Conservation (phyloP, 2,329 filamentous ascomycete species). For the Penicillium oxalicum region DNA sequence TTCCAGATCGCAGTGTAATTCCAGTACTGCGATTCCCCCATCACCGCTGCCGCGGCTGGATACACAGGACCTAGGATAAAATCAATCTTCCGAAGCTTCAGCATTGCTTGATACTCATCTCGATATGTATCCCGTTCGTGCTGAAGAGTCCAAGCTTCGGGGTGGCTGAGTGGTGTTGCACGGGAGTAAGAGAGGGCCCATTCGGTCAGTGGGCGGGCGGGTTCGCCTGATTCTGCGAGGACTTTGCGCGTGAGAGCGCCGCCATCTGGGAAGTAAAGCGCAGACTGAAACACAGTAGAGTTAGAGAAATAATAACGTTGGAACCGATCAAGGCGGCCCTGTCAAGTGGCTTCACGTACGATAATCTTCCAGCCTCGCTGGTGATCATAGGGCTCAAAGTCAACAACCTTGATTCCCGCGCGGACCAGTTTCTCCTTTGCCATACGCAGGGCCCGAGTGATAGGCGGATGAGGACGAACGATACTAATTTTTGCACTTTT, state of each 20-base stretch:
- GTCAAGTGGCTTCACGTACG: constrained; percentile 13
- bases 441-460: constrained; percentile 14
- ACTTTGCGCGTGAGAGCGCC: constrained; percentile 27
- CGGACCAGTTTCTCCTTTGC: constrained; percentile 30
- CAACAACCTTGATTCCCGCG: constrained; percentile 41
- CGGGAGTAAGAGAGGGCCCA: constrained; percentile 31
- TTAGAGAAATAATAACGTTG: too few species aligned
- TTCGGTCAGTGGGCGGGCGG: constrained; percentile 41
- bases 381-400: constrained; percentile 34
- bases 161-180: constrained; percentile 18
- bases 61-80: constrained; percentile 29
- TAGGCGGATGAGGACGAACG: constrained; percentile 58
- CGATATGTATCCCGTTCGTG: constrained; percentile 24
- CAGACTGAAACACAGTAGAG: constrained; percentile 28
- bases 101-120: constrained; percentile 28
- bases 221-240: constrained; percentile 38
- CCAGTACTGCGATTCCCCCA: constrained; percentile 33
- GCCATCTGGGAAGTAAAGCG: constrained; percentile 46
- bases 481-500: constrained; percentile 28
- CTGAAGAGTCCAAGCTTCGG: constrained; percentile 27
- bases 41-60: constrained; percentile 23
- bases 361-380: constrained; percentile 31
- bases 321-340: too few species aligned
- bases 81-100: constrained; percentile 26
- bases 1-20: constrained; percentile 34